These are phyloP conservation scores for Ehretia macrophylla DNA, from an alignment of 257 asterid genomes.

Conservation along the genomic window DNA sequence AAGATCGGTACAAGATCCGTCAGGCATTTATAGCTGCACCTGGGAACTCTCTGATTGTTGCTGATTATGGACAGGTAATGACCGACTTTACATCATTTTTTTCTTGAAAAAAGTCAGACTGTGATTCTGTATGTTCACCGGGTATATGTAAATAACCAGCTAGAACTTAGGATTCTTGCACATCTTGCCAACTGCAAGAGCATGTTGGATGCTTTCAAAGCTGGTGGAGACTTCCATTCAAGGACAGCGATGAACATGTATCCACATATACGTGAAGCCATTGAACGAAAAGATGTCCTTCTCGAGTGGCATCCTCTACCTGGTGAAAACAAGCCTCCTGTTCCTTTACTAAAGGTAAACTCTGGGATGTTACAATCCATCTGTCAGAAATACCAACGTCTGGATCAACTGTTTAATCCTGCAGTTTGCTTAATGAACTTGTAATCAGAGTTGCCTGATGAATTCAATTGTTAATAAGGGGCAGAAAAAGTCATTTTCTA, in stretches of 20 bases:
- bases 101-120: background rate
- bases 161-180: constrained; percentile 98
- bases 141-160: constrained; percentile 37
- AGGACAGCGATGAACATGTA: constrained; percentile 99
- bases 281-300: constrained; percentile 62
- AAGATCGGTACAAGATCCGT: constrained; percentile 95
- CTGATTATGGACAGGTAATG: constrained; percentile 93
- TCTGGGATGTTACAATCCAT: background rate
- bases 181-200: constrained; percentile 91
- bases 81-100: background rate
- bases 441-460: too few relatives aligned
- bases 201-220: constrained; percentile 88
- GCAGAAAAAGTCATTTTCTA: too few relatives aligned
- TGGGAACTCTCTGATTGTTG: constrained; percentile 86
- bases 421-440: background rate
- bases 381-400: background rate
- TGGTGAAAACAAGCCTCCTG: constrained; percentile 89
- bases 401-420: constrained; percentile 8
- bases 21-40: constrained; percentile 90
- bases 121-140: constrained; percentile 11
- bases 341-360: constrained; percentile 82
- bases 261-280: constrained; percentile 82
- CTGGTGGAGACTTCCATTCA: constrained; percentile 99
- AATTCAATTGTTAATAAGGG: too few relatives aligned
- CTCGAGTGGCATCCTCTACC: constrained; percentile 97